These are phyloP conservation scores for Cyberlindnera subsufficiens DNA, from an alignment of 805 yeast genomes.

Conservation along the genomic window DNA sequence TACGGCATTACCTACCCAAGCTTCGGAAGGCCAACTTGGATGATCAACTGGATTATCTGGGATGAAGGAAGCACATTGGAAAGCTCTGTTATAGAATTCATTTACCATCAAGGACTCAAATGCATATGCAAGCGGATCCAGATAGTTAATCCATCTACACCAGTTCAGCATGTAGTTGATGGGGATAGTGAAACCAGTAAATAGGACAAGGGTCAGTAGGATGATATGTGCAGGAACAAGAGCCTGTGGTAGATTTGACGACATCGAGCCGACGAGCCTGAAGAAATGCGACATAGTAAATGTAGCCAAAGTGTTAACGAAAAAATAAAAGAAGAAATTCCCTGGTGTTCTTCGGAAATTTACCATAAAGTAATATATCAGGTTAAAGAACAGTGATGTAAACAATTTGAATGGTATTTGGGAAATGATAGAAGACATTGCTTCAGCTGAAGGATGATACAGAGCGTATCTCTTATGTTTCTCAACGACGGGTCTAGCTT, in stretches of 20 bases:
- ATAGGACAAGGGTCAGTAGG: conserved; percentile 42
- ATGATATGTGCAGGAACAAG: conserved; percentile 53
- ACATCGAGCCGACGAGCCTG: conserved; percentile 46
- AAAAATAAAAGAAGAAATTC: conserved; percentile 45
- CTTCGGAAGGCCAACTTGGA: conserved; percentile 21
- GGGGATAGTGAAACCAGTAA: conserved; percentile 56
- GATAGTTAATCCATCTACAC: conserved; percentile 60
- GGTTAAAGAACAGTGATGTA: conserved; percentile 39
- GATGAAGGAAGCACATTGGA: conserved; percentile 41
- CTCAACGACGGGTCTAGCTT: conserved; percentile 47
- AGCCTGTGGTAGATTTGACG: conserved; percentile 43
- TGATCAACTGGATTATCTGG: conserved; percentile 32
- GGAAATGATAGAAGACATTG: conserved; percentile 54
- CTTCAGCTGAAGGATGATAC: conserved; percentile 60
- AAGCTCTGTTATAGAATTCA: conserved; percentile 44
- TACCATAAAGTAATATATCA: conserved; percentile 48
- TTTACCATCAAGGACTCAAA: conserved; percentile 55
- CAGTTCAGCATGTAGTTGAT: conserved; percentile 53
- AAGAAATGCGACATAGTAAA: conserved; percentile 52
- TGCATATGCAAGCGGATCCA: conserved; percentile 52
- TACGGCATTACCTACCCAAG: conserved; percentile 47
- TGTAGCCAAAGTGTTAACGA: conserved; percentile 38
- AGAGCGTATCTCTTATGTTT: conserved; percentile 54
- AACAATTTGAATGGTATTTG: conserved; percentile 50
- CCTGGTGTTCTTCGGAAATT: conserved; percentile 49